Percentiles rank a stretch among this genome's conserved stretches.
phyloP scores from a whole-genome alignment of 1,284 basidiomycete species.

The Boletus semigastroideus region DNA sequence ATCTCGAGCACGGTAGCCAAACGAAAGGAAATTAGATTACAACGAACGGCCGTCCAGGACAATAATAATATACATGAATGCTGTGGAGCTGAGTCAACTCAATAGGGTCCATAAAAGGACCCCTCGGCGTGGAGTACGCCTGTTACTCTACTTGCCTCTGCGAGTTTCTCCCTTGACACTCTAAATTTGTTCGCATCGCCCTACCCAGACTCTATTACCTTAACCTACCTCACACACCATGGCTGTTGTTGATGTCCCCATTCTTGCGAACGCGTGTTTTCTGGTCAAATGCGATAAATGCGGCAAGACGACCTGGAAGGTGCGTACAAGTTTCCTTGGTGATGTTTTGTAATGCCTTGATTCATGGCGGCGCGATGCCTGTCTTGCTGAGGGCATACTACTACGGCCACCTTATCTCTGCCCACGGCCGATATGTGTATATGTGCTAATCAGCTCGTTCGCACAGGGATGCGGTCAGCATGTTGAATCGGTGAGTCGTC shows the following conservation, averaged over 20 bases:
- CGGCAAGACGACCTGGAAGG: conserved; percentile 74
- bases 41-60: no score
- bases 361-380: conserved; percentile 16
- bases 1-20: conserved; percentile 31
- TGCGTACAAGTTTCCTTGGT: conserved; percentile 39
- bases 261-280: conserved; percentile 56
- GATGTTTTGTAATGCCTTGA: conserved; percentile 17
- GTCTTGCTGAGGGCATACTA: background rate
- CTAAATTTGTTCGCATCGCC: conserved; percentile 12
- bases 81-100: background rate
- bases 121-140: background rate
- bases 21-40: no score
- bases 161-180: conserved; percentile 11
- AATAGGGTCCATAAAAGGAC: conserved; percentile 9
- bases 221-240: conserved; percentile 32
- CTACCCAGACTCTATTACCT: conserved; percentile 34
- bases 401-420: conserved; percentile 18
- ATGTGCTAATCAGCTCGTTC: conserved; percentile 5
- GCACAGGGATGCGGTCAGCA: conserved; percentile 68
- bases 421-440: conserved; percentile 10
- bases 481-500: conserved; percentile 55
- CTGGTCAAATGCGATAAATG: conserved; percentile 60
- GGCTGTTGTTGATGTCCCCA: conserved; percentile 20
- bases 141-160: conserved; percentile 7
- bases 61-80: no score